Conservation (phyloP, 768 basidiomycete species). For the Mycena galopus region DNA sequence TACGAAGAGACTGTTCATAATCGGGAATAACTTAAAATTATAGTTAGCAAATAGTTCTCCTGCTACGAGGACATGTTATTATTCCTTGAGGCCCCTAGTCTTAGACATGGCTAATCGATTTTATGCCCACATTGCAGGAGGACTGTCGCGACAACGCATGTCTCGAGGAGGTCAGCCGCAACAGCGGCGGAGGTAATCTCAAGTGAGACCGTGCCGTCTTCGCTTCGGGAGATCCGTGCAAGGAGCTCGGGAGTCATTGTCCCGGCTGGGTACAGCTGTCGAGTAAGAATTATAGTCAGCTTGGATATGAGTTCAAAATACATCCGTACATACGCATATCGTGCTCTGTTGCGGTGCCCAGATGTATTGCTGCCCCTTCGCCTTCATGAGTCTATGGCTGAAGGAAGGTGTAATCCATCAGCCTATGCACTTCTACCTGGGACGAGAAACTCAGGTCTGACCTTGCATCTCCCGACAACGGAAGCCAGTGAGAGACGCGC, state of each 20-base stretch:
- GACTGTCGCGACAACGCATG: slow-evolving; percentile 53
- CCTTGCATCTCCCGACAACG: slow-evolving; percentile 52
- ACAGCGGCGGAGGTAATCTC: slow-evolving; percentile 56
- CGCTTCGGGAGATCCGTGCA: slow-evolving; percentile 33
- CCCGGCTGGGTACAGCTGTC: slow-evolving; percentile 50
- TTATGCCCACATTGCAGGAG: slow-evolving; percentile 55
- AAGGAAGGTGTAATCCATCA: slow-evolving; percentile 21
- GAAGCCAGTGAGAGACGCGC: slow-evolving; percentile 51
- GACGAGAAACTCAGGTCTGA: slow-evolving; percentile 29
- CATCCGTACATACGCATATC: slow-evolving; percentile 43
- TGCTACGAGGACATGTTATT: too few species aligned
- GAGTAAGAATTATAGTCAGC: background rate
- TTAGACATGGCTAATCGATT: slow-evolving; percentile 47
- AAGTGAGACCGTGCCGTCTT: slow-evolving; percentile 49
- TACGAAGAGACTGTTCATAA: too few species aligned
- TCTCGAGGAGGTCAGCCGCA: slow-evolving; percentile 52
- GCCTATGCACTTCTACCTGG: background rate
- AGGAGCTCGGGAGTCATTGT: slow-evolving; percentile 44
- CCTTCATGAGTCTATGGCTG: slow-evolving; percentile 49
- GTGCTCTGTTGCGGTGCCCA: slow-evolving; percentile 51
- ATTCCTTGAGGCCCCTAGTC: too few species aligned
- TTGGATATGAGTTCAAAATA: background rate
- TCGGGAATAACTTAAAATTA: too few species aligned
- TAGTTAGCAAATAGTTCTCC: too few species aligned
- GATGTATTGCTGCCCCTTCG: slow-evolving; percentile 47